Conservation (phyloP, 148 eudicot genomes). For the Camellia sinensis region DNA sequence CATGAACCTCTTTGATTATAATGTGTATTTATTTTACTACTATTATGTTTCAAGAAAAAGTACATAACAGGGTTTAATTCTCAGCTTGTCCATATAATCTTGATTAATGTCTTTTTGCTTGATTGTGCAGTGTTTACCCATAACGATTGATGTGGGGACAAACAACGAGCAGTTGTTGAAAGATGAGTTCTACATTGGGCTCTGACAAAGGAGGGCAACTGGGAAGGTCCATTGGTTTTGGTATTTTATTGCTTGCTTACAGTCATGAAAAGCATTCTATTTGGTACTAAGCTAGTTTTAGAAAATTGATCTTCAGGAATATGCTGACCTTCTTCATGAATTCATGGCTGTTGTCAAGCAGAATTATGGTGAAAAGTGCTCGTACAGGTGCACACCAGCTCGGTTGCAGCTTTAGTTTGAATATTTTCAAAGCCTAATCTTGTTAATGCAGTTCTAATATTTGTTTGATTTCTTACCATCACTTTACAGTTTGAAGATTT, state of each 20-base stretch:
- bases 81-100: not conserved
- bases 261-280: not conserved
- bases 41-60: not conserved
- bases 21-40: not conserved
- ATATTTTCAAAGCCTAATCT: too few species aligned
- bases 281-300: not conserved
- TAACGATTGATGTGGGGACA: conserved; percentile 92
- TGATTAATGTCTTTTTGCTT: conserved; percentile 8
- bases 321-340: conserved; percentile 74
- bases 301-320: conserved; percentile 52
- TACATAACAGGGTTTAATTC: not conserved
- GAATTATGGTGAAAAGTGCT: conserved; percentile 92
- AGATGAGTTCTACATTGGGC: conserved; percentile 89
- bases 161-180: conserved; percentile 73
- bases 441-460: too few species aligned
- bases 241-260: not conserved
- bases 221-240: conserved; percentile 51
- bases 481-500: conserved; percentile 84
- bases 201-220: conserved; percentile 75
- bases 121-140: conserved; percentile 65
- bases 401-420: not conserved
- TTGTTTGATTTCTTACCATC: too few species aligned
- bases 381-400: conserved; percentile 49
- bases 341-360: conserved; percentile 92
- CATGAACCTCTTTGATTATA: not conserved